Conservation (phyloP, 805 yeast species). For the Cyberlindnera meyerae region DNA sequence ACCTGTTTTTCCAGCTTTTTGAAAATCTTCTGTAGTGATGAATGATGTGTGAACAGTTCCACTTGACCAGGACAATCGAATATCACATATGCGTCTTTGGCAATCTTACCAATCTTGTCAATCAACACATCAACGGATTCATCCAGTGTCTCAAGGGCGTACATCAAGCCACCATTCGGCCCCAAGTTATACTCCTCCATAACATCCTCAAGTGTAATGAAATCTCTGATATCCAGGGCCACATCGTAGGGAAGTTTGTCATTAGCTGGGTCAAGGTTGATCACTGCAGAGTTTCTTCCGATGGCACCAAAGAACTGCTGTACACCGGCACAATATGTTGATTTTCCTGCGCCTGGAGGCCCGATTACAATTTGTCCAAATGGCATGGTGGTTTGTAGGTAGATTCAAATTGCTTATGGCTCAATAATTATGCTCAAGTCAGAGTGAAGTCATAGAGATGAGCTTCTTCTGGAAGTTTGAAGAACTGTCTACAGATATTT, state of each 20-base stretch:
- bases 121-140: slow-evolving; percentile 55
- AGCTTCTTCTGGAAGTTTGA: background rate
- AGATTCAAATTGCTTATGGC: no score
- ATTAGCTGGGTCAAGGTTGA: slow-evolving; percentile 92
- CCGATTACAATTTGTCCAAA: slow-evolving; percentile 94
- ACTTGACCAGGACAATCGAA: slow-evolving; percentile 97
- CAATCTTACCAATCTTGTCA: slow-evolving; percentile 49
- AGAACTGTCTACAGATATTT: no score
- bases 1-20: slow-evolving; percentile 54
- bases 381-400: no score
- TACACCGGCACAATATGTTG: slow-evolving; percentile 92
- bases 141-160: slow-evolving; percentile 69
- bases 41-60: slow-evolving; percentile 88
- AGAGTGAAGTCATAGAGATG: no score
- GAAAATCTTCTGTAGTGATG: slow-evolving; percentile 66
- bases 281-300: slow-evolving; percentile 80
- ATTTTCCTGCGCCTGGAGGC: slow-evolving; percentile 97
- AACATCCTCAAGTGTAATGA: slow-evolving; percentile 67
- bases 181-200: slow-evolving; percentile 72
- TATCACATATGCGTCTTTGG: slow-evolving; percentile 58
- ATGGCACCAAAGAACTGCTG: slow-evolving; percentile 89
- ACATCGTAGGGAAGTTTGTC: slow-evolving; percentile 67
- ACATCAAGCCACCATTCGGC: slow-evolving; percentile 87
- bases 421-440: no score
- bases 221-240: slow-evolving; percentile 74